Percentiles rank a stretch among this genome's conserved stretches.
Evolutionary conservation across 2,329 filamentous ascomycete species (phyloP).

Genomic region (Pseudocercospora vitis): DNA sequence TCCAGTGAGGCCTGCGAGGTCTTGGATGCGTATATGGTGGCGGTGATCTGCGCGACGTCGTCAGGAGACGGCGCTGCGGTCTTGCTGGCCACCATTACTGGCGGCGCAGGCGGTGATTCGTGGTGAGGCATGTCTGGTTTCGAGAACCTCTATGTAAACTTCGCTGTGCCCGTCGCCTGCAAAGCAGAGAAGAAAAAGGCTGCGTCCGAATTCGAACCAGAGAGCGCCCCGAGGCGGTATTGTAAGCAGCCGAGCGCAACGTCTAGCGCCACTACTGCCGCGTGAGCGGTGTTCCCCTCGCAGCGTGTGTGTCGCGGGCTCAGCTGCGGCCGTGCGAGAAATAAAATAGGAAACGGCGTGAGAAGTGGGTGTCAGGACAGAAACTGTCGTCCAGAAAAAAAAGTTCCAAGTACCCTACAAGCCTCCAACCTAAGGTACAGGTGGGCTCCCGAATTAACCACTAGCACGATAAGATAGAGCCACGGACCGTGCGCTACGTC

Average conservation of each 20-base stretch:
- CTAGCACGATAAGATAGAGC: not conserved
- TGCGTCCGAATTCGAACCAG: too few species aligned
- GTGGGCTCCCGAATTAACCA: too few species aligned
- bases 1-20: conserved; percentile 59
- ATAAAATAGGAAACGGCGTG: conserved; percentile 9
- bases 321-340: conserved; percentile 1
- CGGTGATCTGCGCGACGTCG: conserved; percentile 47
- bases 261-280: not conserved
- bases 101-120: conserved; percentile 52
- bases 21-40: conserved; percentile 50
- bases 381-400: too few species aligned
- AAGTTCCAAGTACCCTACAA: too few species aligned
- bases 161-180: too few species aligned
- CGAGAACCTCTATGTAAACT: not conserved
- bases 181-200: too few species aligned
- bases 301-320: not conserved
- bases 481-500: not conserved
- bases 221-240: not conserved
- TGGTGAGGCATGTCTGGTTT: conserved; percentile 47
- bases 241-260: conserved; percentile 3
- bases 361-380: too few species aligned
- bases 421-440: too few species aligned
- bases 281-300: not conserved
- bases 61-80: conserved; percentile 47
- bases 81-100: conserved; percentile 50